Conservation (phyloP, 331 rosid genomes). For the Pyrus hybrid region DNA sequence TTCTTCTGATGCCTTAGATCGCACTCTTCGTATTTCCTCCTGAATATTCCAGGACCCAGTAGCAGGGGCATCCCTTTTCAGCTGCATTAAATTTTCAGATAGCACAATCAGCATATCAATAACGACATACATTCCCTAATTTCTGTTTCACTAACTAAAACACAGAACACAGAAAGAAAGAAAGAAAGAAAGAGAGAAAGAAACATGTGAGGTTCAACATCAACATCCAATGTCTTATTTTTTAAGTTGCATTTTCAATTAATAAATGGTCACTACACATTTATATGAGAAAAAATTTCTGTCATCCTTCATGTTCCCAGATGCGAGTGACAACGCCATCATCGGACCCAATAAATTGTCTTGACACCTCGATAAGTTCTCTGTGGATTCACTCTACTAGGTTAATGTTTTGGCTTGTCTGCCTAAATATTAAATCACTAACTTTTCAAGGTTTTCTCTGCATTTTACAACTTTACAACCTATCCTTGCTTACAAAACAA, state of each 20-base stretch:
- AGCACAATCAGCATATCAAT: background rate
- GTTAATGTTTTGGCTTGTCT: background rate
- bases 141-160: background rate
- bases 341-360: background rate
- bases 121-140: background rate
- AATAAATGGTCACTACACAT: background rate
- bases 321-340: background rate
- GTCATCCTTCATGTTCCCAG: background rate
- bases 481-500: background rate
- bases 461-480: background rate
- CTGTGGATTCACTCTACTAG: background rate
- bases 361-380: background rate
- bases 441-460: background rate
- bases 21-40: no score
- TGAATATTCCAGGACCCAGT: constrained; percentile 93
- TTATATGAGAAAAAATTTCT: background rate
- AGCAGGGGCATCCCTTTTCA: constrained; percentile 56
- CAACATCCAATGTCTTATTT: background rate
- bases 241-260: background rate
- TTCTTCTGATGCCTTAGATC: constrained; percentile 89
- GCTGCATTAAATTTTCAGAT: constrained; percentile 43
- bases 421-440: background rate
- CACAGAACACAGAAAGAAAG: background rate
- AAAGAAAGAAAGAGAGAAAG: background rate
- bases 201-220: background rate